Evolutionary conservation across 257 asterid genomes (phyloP), one percentile per base, ranked within the genome.

Genomic region (Gardenia jasminoides): DNA sequence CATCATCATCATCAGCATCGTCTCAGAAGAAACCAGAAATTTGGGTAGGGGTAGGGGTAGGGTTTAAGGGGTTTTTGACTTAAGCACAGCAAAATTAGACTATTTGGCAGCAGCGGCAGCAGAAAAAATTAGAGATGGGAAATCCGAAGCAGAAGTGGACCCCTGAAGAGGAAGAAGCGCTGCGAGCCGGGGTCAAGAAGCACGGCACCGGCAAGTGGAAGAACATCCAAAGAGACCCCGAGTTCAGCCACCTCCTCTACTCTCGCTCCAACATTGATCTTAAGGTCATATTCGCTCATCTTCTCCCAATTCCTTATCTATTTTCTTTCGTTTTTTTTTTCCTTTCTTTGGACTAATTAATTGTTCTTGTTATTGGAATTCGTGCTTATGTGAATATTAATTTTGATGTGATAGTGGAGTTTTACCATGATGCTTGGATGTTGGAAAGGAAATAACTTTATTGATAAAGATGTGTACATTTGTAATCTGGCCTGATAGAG

Each of bases 71-170:
- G 4, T 36, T 36, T 36, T 36, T 36, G 4, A 36, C 41, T 36
- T 36, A 36, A 36, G 41, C 41, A 36, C 4, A 36, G 4, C 41
- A 36, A 36, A 36, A 36, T 36, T 36, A 36, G 41, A 36, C 4
- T 36, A 36, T 36, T 36, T 3, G 41, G 41, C 41, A 36, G 41
- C 4, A 36, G 41, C 41, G 4, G 6, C 41, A 36, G 41, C 4
- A 36, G 41, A 3, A 36, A 36, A 5, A 36, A 36, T 5, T 36
- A 36, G 41, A 58, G 16, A 82, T 82, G 88, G 88, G 88, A 28
- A 85, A 85, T 68, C 88, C 86, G 0, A 85, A 85, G 81, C 88
- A 85, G 72, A 85, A 82, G 76, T 85, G 88, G 88, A 85, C 88
- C 4, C 72, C 88, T 0, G 88, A 85, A 58, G 88, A 85, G 65